phyloP scores from a whole-genome alignment of 2,329 filamentous ascomycete species.

The Pleoardoris graminearum region DNA sequence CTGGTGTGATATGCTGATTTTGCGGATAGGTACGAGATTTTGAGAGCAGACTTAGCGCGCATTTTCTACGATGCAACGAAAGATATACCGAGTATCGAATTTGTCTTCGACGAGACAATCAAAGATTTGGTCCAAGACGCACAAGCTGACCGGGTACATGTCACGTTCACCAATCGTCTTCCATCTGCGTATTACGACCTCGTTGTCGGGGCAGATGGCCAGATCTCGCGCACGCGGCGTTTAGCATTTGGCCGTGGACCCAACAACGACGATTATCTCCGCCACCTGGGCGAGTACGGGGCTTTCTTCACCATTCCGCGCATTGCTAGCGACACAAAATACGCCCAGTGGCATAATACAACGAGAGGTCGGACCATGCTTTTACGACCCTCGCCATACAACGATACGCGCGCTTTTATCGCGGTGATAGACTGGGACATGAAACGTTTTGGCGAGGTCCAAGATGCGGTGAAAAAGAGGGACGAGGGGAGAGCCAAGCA shows the following conservation, averaged over 20 bases:
- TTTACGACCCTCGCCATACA: conserved; percentile 28
- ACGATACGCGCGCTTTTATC: conserved; percentile 24
- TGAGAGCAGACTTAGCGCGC: conserved; percentile 59
- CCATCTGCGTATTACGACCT: conserved; percentile 25
- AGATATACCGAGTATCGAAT: conserved; percentile 30
- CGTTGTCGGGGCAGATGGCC: conserved; percentile 38
- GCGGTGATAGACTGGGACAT: conserved; percentile 22
- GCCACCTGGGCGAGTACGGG: conserved; percentile 32
- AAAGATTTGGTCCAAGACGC: conserved; percentile 37
- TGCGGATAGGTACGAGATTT: conserved; percentile 59
- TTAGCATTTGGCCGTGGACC: conserved; percentile 30
- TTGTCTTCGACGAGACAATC: conserved; percentile 41
- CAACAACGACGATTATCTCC: conserved; percentile 23
- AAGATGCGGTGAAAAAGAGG: conserved; percentile 15
- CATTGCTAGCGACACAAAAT: conserved; percentile 22
- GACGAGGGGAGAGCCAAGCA: conserved; percentile 23
- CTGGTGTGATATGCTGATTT: too few relatives aligned
- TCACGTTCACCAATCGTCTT: conserved; percentile 44
- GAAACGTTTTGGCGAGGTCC: conserved; percentile 24
- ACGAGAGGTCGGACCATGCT: conserved; percentile 27
- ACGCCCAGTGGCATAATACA: conserved; percentile 33
- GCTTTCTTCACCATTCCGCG: conserved; percentile 38
- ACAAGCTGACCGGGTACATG: conserved; percentile 35
- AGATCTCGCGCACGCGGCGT: conserved; percentile 33
- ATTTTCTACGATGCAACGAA: conserved; percentile 53